Base-by-base conservation (phyloP, 129 eudicot genomes). In the Daucus carota region DNA sequence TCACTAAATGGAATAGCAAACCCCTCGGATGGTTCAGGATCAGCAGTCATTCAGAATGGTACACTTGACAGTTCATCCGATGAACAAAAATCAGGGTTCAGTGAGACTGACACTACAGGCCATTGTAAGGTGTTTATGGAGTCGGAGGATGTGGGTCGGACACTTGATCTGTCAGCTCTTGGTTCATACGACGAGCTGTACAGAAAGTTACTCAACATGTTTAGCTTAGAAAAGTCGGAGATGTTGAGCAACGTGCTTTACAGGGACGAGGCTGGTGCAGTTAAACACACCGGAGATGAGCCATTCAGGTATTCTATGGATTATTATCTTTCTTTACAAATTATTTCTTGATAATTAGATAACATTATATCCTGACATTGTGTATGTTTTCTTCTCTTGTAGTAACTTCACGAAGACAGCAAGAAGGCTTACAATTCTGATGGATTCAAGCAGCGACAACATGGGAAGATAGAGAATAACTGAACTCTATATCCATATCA, bases 351-450 rank as follows among this genome's bases (percentile, higher is more conserved):
- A 63, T 63, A 15, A 28, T 13, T 63, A 3, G 33, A 4, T 29
- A 14, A 63, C 14, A 10, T n/a, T 24, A n/a, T 31, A 57, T 59
- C 17, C 62, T 59, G 26, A 59, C 5, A 8, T 29, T 36, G 44
- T 70, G 11, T 40, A 4, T 70, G 34, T 52, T 13, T 13, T 16
- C 59, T 81, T 16, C 26, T 78, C 67, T 73, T 86, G 80, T 90
- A 92, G 97, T 75, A 92, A 84, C 70, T 89, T 92, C 76, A 28
- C 81, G 75, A 92, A 80, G 86, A 86, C 88, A 0, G 93, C 96
- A 34, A 82, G 80, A 84, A 92, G 86, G 88, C 78, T 92, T 48
- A 89, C 88, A 11, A 84, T 89, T 74, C 81, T 89, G 75, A 73
- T 70, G 78, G 90, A 86, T 76, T 81, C 93, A 0, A 85, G 96